Conservation (phyloP, 257 asterid species). For the Perilla frutescens region DNA sequence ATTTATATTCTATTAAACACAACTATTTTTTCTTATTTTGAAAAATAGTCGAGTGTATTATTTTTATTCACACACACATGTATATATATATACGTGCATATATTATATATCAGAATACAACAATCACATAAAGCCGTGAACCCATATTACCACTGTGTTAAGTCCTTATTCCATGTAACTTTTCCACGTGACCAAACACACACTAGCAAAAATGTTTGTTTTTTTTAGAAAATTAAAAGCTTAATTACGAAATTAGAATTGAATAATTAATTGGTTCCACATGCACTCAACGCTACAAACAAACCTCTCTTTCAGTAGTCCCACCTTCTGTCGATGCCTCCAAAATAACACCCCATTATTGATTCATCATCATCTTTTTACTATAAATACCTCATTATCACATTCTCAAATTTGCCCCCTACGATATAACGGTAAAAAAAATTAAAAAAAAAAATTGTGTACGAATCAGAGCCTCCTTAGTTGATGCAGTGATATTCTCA, state of each 20-base stretch:
- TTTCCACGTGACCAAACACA: constrained; percentile 29
- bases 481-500: too few species aligned
- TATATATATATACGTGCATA: too few species aligned
- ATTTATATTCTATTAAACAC: neutral
- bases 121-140: constrained; percentile 11
- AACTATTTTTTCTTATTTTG: neutral
- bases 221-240: neutral
- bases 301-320: constrained; percentile 41
- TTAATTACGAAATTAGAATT: constrained; percentile 20
- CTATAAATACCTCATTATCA: neutral
- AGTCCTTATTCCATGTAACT: constrained; percentile 13
- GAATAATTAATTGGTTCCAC: constrained; percentile 31
- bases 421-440: neutral
- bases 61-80: too few species aligned
- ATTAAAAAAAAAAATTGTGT: neutral
- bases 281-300: constrained; percentile 49
- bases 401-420: neutral
- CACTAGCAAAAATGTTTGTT: constrained; percentile 2
- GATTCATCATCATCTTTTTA: constrained; percentile 17
- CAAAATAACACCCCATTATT: constrained; percentile 32
- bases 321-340: constrained; percentile 40
- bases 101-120: neutral
- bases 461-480: too few species aligned
- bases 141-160: neutral
- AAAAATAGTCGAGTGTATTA: neutral